Evolutionary conservation across 352 stramenopile species (phyloP), one percentile per base, ranked within the genome.

Genomic region (Pythium grandisporangium): DNA sequence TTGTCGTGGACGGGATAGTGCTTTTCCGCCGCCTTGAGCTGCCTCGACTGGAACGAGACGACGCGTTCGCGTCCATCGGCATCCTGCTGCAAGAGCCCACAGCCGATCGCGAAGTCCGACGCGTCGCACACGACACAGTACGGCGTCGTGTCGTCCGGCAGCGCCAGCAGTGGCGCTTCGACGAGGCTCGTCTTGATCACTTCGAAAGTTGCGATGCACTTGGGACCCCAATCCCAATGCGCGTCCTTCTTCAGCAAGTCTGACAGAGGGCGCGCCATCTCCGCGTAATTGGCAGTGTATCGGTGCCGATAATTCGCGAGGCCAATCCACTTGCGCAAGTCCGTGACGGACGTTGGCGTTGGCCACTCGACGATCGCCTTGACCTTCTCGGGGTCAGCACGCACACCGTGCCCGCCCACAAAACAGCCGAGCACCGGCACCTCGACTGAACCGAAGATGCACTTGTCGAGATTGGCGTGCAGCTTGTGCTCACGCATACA

Each of bases 1-100:
- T 50, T 74, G 52, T 49, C 35, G 43, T 58, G 51, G n/a, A 58
- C 38, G 20, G 51, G 45, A 21, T 58, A 58, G 30, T 44, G 40
- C 11, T 7, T 14, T 30, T 58, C 51, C 8, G 45, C 44, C 3
- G 29, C 14, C 12, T 50, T 17, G 1, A 58, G 46, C 4, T 55
- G 45, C 3, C 43, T 22, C 2, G 51, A 50, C 30, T 58, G 45
- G 25, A 52, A 58, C 3, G 27, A 44, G 20, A 58, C 21, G 14
- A 53, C 47, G 26, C 51, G 51, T 24, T 57, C 30, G 4, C 10
- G 11, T 1, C 44, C 45, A 6, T 20, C 17, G 26, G 13, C 27
- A 22, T 59, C 44, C 6, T 14, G 3, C 26, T 59, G 51, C 32
- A 51, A 27, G 37, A 38, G 16, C 19, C 10, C 33, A 41, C 37